Conservation (phyloP, 139 green algal species). For the Picochlorum sp. region DNA sequence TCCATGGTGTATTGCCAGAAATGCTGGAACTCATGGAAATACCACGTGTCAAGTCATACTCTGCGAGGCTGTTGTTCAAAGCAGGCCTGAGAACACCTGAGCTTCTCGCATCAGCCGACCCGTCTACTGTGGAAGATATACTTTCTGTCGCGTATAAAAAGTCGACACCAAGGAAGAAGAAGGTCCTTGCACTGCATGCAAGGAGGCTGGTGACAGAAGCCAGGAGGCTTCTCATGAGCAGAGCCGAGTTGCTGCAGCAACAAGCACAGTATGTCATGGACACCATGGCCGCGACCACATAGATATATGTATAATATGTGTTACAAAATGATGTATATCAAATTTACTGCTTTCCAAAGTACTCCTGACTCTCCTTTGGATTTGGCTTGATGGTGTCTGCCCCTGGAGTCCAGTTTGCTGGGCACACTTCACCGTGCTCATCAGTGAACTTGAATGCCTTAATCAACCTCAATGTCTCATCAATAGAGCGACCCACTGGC, state of each 20-base stretch:
- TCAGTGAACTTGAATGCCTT: conserved; percentile 60
- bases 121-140: background rate
- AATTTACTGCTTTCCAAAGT: conserved; percentile 41
- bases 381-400: conserved; percentile 69
- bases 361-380: conserved; percentile 45
- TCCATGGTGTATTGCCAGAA: conserved; percentile 51
- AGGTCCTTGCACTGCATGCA: no score
- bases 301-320: conserved; percentile 17
- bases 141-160: background rate
- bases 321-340: background rate
- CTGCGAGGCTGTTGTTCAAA: conserved; percentile 70
- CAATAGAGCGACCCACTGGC: conserved; percentile 39
- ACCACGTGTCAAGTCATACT: conserved; percentile 39
- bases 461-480: conserved; percentile 44
- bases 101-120: conserved; percentile 41
- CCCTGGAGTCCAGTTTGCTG: conserved; percentile 70
- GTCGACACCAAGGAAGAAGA: background rate
- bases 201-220: conserved; percentile 20
- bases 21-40: conserved; percentile 76
- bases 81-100: conserved; percentile 61
- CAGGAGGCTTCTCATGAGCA: conserved; percentile 39
- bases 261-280: conserved; percentile 24
- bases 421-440: conserved; percentile 77
- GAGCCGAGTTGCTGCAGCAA: conserved; percentile 37
- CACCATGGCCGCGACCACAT: conserved; percentile 20